phyloP scores from a whole-genome alignment of 345 rosid species.

The Pseudoturritis turrita region DNA sequence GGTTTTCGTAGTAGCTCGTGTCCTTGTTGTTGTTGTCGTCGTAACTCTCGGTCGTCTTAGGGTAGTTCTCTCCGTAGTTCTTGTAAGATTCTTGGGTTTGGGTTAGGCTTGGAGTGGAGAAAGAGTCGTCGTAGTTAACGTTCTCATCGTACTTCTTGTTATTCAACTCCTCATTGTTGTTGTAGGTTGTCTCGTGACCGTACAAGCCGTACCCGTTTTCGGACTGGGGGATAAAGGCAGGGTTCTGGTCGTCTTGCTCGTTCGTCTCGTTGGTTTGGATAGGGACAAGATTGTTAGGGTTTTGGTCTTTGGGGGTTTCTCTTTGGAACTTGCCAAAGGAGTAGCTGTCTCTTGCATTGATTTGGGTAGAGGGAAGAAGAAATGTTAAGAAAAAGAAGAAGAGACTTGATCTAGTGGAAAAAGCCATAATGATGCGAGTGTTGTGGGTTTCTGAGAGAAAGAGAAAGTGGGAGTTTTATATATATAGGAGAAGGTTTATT shows the following conservation, averaged over 20 bases:
- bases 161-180: conserved; percentile 19
- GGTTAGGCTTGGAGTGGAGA: conserved; percentile 23
- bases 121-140: conserved; percentile 21
- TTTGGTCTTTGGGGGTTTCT: neutral
- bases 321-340: conserved; percentile 30
- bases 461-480: conserved; percentile 1
- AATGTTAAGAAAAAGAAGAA: conserved; percentile 16
- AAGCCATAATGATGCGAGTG: conserved; percentile 24
- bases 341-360: conserved; percentile 29
- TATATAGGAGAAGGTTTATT: neutral
- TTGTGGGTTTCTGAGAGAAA: conserved; percentile 5
- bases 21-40: conserved; percentile 4
- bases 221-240: conserved; percentile 22
- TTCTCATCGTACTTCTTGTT: conserved; percentile 10
- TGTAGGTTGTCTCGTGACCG: conserved; percentile 26
- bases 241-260: conserved; percentile 23
- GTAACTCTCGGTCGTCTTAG: conserved; percentile 22
- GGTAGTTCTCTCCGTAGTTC: neutral
- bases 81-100: conserved; percentile 25
- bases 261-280: conserved; percentile 12
- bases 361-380: conserved; percentile 17
- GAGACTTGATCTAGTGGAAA: conserved; percentile 16
- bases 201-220: conserved; percentile 31
- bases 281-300: conserved; percentile 10
- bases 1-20: neutral